Evolutionary conservation across 2,329 filamentous ascomycete genomes (phyloP).

Genomic region (Fusarium keratoplasticum): DNA sequence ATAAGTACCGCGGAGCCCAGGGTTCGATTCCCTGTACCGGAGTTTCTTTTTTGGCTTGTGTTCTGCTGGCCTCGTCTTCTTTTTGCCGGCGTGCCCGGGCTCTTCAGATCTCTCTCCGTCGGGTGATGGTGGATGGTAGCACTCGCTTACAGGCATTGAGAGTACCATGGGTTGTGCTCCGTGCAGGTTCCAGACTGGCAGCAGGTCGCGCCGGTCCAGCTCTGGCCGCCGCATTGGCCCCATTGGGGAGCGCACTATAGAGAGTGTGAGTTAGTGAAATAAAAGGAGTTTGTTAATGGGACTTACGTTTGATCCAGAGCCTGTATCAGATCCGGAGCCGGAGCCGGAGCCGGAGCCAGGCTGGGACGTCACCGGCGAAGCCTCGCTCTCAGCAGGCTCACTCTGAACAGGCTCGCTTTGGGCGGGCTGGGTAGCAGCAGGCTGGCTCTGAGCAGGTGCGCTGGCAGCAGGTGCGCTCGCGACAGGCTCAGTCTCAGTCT

Average conservation of each 20-base stretch:
- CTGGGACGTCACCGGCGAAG: not conserved
- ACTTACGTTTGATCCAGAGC: slow-evolving; percentile 15
- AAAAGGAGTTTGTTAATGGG: not conserved
- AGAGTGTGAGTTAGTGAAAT: not conserved
- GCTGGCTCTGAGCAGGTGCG: not conserved
- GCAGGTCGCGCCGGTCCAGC: slow-evolving; percentile 41
- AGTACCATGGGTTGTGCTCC: slow-evolving; percentile 41
- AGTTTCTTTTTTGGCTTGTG: not conserved
- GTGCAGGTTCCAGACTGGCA: slow-evolving; percentile 40
- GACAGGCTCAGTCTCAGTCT: slow-evolving; percentile 4
- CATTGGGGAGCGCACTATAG: slow-evolving; percentile 35
- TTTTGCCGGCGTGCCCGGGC: not conserved
- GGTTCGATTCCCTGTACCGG: slow-evolving; percentile 8
- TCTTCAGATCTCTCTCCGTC: no score
- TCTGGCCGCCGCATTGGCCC: slow-evolving; percentile 39
- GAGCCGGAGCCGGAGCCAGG: not conserved
- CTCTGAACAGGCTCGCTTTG: not conserved
- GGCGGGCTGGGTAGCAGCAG: slow-evolving; percentile 1
- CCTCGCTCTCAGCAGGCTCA: not conserved
- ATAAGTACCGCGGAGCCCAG: slow-evolving; percentile 1
- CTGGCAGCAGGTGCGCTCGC: not conserved
- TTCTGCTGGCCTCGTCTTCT: not conserved
- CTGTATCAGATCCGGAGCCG: not conserved
- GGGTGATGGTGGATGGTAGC: not conserved
- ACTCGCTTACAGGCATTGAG: slow-evolving; percentile 20